Conservation (phyloP, 805 yeast genomes). For the Candida sakaeoensis region DNA sequence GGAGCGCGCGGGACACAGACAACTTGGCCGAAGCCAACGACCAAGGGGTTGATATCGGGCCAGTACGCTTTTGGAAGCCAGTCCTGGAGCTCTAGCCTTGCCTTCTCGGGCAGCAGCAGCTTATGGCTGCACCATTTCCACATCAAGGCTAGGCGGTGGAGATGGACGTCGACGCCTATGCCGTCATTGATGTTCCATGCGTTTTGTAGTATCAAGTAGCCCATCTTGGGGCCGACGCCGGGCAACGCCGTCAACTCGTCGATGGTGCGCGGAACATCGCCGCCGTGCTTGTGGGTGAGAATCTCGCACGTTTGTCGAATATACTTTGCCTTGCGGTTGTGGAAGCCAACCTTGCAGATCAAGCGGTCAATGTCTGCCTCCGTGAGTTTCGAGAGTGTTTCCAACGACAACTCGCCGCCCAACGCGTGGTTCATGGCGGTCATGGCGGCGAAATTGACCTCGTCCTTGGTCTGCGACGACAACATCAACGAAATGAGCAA, state of each 20-base stretch:
- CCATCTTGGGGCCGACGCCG: conserved; percentile 97
- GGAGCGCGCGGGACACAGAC: conserved; percentile 70
- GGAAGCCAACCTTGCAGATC: conserved; percentile 85
- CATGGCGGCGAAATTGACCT: conserved; percentile 75
- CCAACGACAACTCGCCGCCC: conserved; percentile 61
- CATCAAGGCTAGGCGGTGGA: conserved; percentile 73
- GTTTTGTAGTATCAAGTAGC: conserved; percentile 69
- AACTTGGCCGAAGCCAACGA: conserved; percentile 93
- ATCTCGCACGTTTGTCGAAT: conserved; percentile 60
- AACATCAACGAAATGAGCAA: conserved; percentile 77
- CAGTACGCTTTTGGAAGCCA: conserved; percentile 77
- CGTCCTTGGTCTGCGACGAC: conserved; percentile 91
- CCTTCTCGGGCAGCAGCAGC: conserved; percentile 64
- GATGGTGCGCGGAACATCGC: conserved; percentile 72
- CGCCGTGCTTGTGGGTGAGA: conserved; percentile 45
- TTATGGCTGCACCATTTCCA: conserved; percentile 68
- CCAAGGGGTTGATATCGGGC: conserved; percentile 78
- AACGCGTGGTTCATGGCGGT: conserved; percentile 47
- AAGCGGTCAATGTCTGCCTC: conserved; percentile 59
- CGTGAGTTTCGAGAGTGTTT: conserved; percentile 46
- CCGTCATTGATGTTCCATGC: conserved; percentile 80
- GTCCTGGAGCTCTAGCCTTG: conserved; percentile 61
- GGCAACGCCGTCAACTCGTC: conserved; percentile 68
- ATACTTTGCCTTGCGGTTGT: conserved; percentile 69
- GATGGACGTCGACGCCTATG: conserved; percentile 93